Evolutionary conservation across 257 asterid species (phyloP).

Genomic region (Solanum medicagineum): DNA sequence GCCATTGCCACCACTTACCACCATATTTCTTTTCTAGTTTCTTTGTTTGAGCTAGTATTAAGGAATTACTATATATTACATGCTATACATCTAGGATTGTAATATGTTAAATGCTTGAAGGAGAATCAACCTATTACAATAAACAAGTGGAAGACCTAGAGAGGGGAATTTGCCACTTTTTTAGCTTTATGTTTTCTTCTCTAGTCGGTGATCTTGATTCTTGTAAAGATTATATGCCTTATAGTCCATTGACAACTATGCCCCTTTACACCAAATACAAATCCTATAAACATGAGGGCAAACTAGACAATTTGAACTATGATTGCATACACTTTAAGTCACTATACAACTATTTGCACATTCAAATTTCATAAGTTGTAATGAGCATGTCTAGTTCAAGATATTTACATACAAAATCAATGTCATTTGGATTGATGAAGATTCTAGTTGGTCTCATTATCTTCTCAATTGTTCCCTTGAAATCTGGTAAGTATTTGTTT

Average conservation of each 20-base stretch:
- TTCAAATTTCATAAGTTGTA: background rate
- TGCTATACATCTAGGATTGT: background rate
- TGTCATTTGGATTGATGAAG: conserved; percentile 10
- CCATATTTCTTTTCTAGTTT: background rate
- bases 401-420: background rate
- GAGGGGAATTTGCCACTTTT: background rate
- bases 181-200: conserved; percentile 7
- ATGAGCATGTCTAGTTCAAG: conserved; percentile 4
- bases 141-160: background rate
- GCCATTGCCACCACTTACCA: background rate
- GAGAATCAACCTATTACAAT: background rate
- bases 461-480: conserved; percentile 12
- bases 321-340: background rate
- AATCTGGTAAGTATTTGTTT: conserved; percentile 20
- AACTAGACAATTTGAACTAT: background rate
- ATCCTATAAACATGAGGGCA: background rate
- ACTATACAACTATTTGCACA: background rate
- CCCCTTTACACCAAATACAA: background rate
- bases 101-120: background rate
- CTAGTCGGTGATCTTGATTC: background rate
- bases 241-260: background rate
- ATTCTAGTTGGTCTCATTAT: conserved; percentile 21
- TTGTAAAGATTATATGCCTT: background rate
- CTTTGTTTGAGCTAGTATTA: background rate
- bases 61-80: background rate